phyloP scores from a whole-genome alignment of 225 moss, liverwort and hornwort genomes.

The Asterella californica region DNA sequence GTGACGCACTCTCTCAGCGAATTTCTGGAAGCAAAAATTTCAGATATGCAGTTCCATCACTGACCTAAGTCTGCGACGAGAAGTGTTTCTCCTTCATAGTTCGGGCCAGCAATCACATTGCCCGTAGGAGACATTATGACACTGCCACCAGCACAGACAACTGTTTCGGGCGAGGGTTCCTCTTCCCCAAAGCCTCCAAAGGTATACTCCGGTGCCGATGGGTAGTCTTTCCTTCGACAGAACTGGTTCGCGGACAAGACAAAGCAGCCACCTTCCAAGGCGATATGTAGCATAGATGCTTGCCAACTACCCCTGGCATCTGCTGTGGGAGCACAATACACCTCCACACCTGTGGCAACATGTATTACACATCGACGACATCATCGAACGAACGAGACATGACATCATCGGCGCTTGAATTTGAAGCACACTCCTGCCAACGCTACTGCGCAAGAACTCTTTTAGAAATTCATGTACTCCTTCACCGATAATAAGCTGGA shows the following conservation, averaged over 20 bases:
- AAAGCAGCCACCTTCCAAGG: conserved; percentile 75
- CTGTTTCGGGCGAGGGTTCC: conserved; percentile 48
- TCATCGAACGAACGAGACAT: not conserved
- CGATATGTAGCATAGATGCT: conserved; percentile 72
- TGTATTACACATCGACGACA: not conserved
- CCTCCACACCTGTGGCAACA: conserved; percentile 43
- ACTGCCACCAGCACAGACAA: conserved; percentile 61
- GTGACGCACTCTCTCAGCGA: too few species aligned
- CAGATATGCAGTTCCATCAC: too few species aligned
- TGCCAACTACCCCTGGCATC: conserved; percentile 60
- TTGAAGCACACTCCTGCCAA: not conserved
- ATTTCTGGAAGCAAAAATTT: too few species aligned
- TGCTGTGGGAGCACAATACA: conserved; percentile 74
- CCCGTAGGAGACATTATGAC: conserved; percentile 68
- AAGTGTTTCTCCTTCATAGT: conserved; percentile 61
- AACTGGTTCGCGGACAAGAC: conserved; percentile 76
- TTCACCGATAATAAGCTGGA: not conserved
- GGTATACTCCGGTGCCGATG: conserved; percentile 54
- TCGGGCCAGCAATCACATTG: conserved; percentile 57
- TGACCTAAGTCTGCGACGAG: conserved; percentile 59
- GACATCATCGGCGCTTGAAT: not conserved
- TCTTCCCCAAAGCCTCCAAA: conserved; percentile 42
- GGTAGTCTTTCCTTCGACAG: conserved; percentile 66
- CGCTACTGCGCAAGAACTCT: not conserved
- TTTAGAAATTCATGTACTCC: not conserved